Conservation (phyloP, 345 rosid genomes). For the Leavenworthia alabamica region DNA sequence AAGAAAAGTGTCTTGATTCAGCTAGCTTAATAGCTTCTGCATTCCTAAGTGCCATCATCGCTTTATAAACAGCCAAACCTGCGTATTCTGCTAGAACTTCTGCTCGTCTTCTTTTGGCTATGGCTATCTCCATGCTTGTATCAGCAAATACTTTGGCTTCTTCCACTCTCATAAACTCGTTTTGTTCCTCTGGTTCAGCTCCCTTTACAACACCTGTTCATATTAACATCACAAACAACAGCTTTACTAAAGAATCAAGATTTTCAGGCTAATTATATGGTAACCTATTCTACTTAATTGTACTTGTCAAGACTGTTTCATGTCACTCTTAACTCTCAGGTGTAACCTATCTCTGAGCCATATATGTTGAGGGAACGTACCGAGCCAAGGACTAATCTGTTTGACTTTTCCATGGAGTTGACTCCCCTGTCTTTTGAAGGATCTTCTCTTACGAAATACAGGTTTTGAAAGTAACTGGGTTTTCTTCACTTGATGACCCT, state of each 20-base stretch:
- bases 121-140: slow-evolving; percentile 41
- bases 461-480: slow-evolving; percentile 52
- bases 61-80: slow-evolving; percentile 71
- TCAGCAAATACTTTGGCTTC: slow-evolving; percentile 46
- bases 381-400: slow-evolving; percentile 45
- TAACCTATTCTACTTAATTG: background rate
- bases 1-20: slow-evolving; percentile 27
- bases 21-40: slow-evolving; percentile 50
- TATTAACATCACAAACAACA: background rate
- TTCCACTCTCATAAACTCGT: slow-evolving; percentile 37
- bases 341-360: background rate
- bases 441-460: slow-evolving; percentile 63
- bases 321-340: background rate
- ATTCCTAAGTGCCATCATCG: slow-evolving; percentile 54
- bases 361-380: slow-evolving; percentile 29
- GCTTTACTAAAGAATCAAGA: background rate
- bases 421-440: slow-evolving; percentile 66
- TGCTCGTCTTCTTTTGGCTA: slow-evolving; percentile 53
- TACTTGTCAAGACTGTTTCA: background rate
- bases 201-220: slow-evolving; percentile 34
- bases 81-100: slow-evolving; percentile 75
- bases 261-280: background rate
- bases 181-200: slow-evolving; percentile 47
- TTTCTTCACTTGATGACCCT: slow-evolving; percentile 61
- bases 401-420: slow-evolving; percentile 66